Percentiles rank a stretch among this genome's conserved stretches.
Conservation (phyloP, 495 filamentous ascomycete genomes). For the Rostrohypoxylon terebratum region DNA sequence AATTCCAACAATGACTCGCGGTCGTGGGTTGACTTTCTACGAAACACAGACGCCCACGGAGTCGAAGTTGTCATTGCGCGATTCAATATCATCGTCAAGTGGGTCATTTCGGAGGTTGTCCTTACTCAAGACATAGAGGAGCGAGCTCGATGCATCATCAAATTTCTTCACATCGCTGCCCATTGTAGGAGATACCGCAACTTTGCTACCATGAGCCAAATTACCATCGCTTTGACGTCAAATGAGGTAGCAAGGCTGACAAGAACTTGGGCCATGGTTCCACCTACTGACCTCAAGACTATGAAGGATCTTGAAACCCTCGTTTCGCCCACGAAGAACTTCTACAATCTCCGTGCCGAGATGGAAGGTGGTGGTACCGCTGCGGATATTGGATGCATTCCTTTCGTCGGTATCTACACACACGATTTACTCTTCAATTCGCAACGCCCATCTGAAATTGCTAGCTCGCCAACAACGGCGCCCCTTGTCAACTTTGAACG, state of each 20-base stretch:
- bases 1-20: constrained; percentile 72
- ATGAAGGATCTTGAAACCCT: constrained; percentile 85
- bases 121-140: constrained; percentile 86
- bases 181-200: constrained; percentile 89
- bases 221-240: constrained; percentile 89
- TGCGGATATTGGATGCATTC: constrained; percentile 88
- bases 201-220: constrained; percentile 95
- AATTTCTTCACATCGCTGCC: constrained; percentile 90
- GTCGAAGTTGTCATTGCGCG: constrained; percentile 96
- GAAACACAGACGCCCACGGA: constrained; percentile 81
- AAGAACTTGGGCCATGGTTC: constrained; percentile 85
- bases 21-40: constrained; percentile 94
- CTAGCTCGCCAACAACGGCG: constrained; percentile 71
- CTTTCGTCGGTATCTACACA: constrained; percentile 94
- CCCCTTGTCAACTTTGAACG: constrained; percentile 95
- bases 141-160: constrained; percentile 83
- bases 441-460: constrained; percentile 82
- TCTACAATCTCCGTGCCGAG: constrained; percentile 86
- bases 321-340: constrained; percentile 90
- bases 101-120: constrained; percentile 91
- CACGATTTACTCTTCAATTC: constrained; percentile 98
- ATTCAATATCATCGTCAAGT: constrained; percentile 98
- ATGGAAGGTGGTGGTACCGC: constrained; percentile 76
- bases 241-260: constrained; percentile 81
- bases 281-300: constrained; percentile 73